Evolutionary conservation across 331 rosid species (phyloP), one percentile per base, ranked within the genome.

Genomic region (Prunus yedoensis): DNA sequence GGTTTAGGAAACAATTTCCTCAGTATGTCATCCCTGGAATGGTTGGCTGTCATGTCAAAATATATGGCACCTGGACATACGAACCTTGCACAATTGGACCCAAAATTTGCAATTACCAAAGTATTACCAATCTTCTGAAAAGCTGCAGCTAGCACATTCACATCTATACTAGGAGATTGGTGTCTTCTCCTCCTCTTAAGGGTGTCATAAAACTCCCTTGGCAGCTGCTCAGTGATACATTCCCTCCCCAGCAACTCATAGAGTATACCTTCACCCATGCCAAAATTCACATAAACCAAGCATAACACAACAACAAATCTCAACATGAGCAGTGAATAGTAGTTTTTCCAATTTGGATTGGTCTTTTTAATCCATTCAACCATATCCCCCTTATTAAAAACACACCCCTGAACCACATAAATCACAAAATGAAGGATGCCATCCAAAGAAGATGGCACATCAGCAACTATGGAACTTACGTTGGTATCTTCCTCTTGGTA

Each of bases 261-360:
- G 46, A 90, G 78, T 8, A 68, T n/a, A 15, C 49, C 74, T 2
- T 23, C 25, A 75, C 77, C 71, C 4, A 15, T 17, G 1, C 77
- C 81, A 20, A 89, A 80, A 77, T 78, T 86, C 30, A 81, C 68
- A 49, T 75, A 27, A 71, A 87, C 85, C 84, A 89, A 73, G 50
- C 94, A 93, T 20, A 84, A 1, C 0, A 61, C 69, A 45, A 70
- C 69, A 32, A 90, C 75, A 78, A 83, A 75, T 70, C 94, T 82
- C 61, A 75, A 45, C 52, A 90, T 77, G 61, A 92, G 78, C 43
- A 41, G 45, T 0, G 87, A 81, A 18, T 83, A 83, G 68, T 77
- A 50, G 16, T 75, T 74, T 11, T 58, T 35, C 78, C 16, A 81
- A 9, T 27, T 15, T 21, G 64, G 2, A 7, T 78, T 28, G 8